These are phyloP conservation scores for Trichoderma cornu-damae DNA, from an alignment of 2,329 filamentous ascomycete genomes.

Conservation along the genomic window DNA sequence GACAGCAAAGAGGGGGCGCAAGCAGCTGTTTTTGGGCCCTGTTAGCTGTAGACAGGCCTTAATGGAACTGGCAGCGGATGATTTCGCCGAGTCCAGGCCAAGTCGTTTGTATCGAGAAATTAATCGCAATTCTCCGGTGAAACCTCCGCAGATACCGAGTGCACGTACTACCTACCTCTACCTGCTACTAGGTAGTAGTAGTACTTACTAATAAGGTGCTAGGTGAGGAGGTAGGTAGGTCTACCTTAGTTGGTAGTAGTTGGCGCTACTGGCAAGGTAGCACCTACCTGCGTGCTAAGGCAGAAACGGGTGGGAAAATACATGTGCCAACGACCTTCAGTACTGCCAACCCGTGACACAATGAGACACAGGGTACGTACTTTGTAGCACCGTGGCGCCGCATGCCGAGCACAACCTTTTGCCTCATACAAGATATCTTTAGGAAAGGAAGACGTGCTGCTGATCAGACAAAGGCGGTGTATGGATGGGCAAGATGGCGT, in stretches of 20 bases:
- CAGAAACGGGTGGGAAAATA: no score
- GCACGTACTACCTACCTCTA: no score
- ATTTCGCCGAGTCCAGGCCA: no score
- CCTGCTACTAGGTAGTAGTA: not conserved
- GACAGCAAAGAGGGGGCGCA: no score
- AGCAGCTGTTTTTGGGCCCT: no score
- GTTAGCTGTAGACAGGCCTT: no score
- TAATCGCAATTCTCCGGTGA: not conserved
- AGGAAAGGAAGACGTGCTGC: not conserved
- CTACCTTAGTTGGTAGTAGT: no score
- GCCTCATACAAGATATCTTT: not conserved
- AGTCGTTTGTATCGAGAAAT: constrained; percentile 6
- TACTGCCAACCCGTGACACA: not conserved
- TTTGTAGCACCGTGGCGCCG: not conserved
- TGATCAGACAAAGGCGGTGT: not conserved
- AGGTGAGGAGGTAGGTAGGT: not conserved
- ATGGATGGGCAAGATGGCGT: not conserved
- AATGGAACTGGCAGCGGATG: no score
- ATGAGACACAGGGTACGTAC: not conserved
- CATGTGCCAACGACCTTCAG: not conserved
- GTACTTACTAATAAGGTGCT: no score
- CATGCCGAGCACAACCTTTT: not conserved
- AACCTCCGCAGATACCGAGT: not conserved
- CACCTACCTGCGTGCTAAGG: no score
- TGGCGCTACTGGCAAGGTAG: no score